Conservation (phyloP, 2,329 filamentous ascomycete genomes). For the Parastagonospora nodorum region DNA sequence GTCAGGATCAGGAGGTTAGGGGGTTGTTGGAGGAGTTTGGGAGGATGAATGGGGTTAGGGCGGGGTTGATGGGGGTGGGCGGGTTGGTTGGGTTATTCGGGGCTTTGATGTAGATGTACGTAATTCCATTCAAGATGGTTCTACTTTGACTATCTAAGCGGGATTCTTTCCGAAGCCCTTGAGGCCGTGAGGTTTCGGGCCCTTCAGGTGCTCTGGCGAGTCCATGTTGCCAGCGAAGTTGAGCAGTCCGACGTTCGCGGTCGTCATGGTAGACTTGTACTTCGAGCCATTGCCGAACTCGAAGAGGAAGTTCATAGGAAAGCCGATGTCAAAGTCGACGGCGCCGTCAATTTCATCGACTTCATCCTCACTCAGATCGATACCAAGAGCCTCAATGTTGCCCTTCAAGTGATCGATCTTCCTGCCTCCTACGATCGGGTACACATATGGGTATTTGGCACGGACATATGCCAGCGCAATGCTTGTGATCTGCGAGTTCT, state of each 20-base stretch:
- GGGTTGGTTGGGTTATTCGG: slow-evolving; percentile 31
- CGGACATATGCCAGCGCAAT: slow-evolving; percentile 73
- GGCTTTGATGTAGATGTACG: slow-evolving; percentile 11
- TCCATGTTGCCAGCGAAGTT: slow-evolving; percentile 35
- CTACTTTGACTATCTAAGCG: background rate
- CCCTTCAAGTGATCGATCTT: slow-evolving; percentile 72
- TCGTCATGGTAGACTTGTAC: slow-evolving; percentile 37
- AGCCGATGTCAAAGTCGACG: slow-evolving; percentile 24
- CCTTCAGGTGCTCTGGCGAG: slow-evolving; percentile 23
- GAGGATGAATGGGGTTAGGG: slow-evolving; percentile 28
- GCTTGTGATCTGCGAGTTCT: slow-evolving; percentile 63
- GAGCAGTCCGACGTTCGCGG: slow-evolving; percentile 33
- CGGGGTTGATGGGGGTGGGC: slow-evolving; percentile 27
- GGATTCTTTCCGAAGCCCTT: slow-evolving; percentile 11
- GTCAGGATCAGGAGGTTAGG: slow-evolving; percentile 24
- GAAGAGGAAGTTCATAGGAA: slow-evolving; percentile 45
- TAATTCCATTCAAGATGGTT: too few relatives aligned
- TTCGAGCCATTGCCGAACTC: slow-evolving; percentile 43
- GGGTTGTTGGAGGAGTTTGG: slow-evolving; percentile 27
- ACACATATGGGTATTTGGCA: slow-evolving; percentile 73
- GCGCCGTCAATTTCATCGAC: slow-evolving; percentile 60
- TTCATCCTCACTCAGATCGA: slow-evolving; percentile 58
- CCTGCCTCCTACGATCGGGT: slow-evolving; percentile 75
- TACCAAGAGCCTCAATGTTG: slow-evolving; percentile 61
- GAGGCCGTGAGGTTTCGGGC: slow-evolving; percentile 36